Evolutionary conservation across 805 yeast species (phyloP).

Genomic region (Ogataea philodendri): DNA sequence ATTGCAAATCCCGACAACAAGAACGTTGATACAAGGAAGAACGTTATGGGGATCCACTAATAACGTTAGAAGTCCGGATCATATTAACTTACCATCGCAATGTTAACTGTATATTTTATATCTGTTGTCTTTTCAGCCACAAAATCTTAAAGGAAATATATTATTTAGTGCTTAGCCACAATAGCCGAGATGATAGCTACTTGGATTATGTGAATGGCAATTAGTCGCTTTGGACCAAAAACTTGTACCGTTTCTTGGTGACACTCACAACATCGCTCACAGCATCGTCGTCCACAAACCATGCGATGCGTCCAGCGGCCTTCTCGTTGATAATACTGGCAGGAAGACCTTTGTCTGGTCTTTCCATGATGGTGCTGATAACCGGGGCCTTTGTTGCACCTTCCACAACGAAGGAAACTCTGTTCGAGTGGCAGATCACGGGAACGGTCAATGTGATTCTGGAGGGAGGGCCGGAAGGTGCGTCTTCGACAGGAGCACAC

Average conservation of each 20-base stretch:
- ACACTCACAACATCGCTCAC: conserved; percentile 69
- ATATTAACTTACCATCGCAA: conserved; percentile 11
- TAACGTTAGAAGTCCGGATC: conserved; percentile 1
- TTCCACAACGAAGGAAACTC: conserved; percentile 93
- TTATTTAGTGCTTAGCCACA: conserved; percentile 5
- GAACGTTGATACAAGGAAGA: conserved; percentile 27
- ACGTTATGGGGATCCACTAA: conserved; percentile 29
- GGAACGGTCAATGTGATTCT: conserved; percentile 92
- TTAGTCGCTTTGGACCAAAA: conserved; percentile 33
- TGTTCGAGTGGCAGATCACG: conserved; percentile 88
- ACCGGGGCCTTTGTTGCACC: conserved; percentile 95
- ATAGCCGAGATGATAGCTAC: background rate
- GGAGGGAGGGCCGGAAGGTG: conserved; percentile 83
- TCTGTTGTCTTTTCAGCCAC: conserved; percentile 8
- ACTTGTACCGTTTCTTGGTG: conserved; percentile 70
- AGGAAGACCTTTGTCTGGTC: conserved; percentile 96
- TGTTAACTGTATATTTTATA: conserved; percentile 1
- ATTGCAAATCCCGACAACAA: conserved; percentile 36
- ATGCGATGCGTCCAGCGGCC: conserved; percentile 93
- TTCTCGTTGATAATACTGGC: conserved; percentile 90
- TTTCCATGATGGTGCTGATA: conserved; percentile 86
- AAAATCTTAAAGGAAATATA: conserved; percentile 1
- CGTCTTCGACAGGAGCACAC: conserved; percentile 90
- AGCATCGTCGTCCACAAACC: conserved; percentile 97
- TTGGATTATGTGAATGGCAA: background rate